Evolutionary conservation across 805 yeast species (phyloP).

Genomic region (Cyberlindnera misumaiensis): DNA sequence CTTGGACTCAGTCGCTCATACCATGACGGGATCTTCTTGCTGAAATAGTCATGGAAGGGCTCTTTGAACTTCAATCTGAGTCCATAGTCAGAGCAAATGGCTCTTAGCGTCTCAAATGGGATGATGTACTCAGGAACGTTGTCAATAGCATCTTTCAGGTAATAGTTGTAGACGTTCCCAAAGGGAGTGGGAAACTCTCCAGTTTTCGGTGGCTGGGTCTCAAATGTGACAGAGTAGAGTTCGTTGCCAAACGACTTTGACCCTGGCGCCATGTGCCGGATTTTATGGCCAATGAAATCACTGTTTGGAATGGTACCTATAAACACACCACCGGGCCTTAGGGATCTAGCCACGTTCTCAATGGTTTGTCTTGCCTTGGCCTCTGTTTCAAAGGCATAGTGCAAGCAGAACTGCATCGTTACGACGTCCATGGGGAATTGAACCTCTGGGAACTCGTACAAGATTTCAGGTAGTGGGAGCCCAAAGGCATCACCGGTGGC

Average conservation of each 20-base stretch:
- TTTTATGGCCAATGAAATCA: slow-evolving; percentile 68
- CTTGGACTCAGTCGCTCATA: slow-evolving; percentile 50
- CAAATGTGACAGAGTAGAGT: slow-evolving; percentile 75
- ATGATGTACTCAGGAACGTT: slow-evolving; percentile 96
- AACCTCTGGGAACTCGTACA: slow-evolving; percentile 60
- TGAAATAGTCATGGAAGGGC: slow-evolving; percentile 77
- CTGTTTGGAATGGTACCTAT: slow-evolving; percentile 94
- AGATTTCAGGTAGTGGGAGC: slow-evolving; percentile 56
- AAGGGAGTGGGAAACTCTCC: slow-evolving; percentile 69
- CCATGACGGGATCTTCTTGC: slow-evolving; percentile 68
- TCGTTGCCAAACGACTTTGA: slow-evolving; percentile 77
- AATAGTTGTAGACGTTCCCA: slow-evolving; percentile 81
- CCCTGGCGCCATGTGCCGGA: slow-evolving; percentile 45
- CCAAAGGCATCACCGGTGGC: slow-evolving; percentile 92
- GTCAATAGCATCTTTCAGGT: slow-evolving; percentile 86
- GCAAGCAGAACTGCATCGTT: slow-evolving; percentile 87
- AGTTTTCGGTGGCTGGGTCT: slow-evolving; percentile 67
- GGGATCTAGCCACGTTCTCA: slow-evolving; percentile 66
- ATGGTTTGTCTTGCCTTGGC: slow-evolving; percentile 67
- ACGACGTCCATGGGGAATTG: slow-evolving; percentile 81
- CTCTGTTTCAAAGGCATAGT: slow-evolving; percentile 89
- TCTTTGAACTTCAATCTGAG: slow-evolving; percentile 64
- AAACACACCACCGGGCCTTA: slow-evolving; percentile 79
- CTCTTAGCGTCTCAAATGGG: slow-evolving; percentile 82
- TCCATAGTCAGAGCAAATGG: slow-evolving; percentile 78